Percentiles rank a stretch among this genome's conserved stretches.
Conservation (phyloP, 768 basidiomycete genomes). For the Leccinum sublutescens region DNA sequence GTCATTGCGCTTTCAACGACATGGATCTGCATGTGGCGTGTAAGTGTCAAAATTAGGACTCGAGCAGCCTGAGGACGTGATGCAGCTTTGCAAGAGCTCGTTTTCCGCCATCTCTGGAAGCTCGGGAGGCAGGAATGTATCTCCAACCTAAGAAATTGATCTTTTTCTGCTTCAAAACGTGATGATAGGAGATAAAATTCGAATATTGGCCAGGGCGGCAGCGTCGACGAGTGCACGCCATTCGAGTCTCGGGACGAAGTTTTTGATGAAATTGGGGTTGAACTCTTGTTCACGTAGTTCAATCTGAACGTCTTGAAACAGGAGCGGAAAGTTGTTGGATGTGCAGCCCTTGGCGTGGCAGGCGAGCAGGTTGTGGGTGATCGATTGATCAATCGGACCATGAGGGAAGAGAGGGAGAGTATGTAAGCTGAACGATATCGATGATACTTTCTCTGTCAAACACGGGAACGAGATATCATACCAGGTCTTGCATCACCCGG, state of each 20-base stretch:
- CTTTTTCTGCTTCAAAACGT: not conserved
- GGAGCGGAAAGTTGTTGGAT: conserved; percentile 89
- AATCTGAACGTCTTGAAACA: conserved; percentile 75
- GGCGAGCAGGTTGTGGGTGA: conserved; percentile 93
- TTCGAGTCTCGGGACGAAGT: conserved; percentile 85
- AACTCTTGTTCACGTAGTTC: conserved; percentile 85
- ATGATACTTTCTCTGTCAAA: no score
- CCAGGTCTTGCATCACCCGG: no score
- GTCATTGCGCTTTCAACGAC: conserved; percentile 91
- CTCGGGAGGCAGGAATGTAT: conserved; percentile 75
- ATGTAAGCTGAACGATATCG: conserved; percentile 9
- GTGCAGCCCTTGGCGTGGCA: conserved; percentile 94
- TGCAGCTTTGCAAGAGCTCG: conserved; percentile 81
- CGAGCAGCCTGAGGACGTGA: conserved; percentile 73
- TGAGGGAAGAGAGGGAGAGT: conserved; percentile 25
- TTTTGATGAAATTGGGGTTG: conserved; percentile 82
- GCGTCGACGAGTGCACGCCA: conserved; percentile 86
- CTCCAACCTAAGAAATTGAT: conserved; percentile 61
- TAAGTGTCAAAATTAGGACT: conserved; percentile 34
- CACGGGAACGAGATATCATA: no score
- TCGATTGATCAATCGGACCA: conserved; percentile 93
- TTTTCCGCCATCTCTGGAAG: conserved; percentile 76
- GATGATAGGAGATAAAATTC: not conserved
- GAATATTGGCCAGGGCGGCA: conserved; percentile 62
- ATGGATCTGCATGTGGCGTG: conserved; percentile 61